These are phyloP conservation scores for Medicago lupulina DNA, from an alignment of 306 rosid species.

Conservation along the genomic window DNA sequence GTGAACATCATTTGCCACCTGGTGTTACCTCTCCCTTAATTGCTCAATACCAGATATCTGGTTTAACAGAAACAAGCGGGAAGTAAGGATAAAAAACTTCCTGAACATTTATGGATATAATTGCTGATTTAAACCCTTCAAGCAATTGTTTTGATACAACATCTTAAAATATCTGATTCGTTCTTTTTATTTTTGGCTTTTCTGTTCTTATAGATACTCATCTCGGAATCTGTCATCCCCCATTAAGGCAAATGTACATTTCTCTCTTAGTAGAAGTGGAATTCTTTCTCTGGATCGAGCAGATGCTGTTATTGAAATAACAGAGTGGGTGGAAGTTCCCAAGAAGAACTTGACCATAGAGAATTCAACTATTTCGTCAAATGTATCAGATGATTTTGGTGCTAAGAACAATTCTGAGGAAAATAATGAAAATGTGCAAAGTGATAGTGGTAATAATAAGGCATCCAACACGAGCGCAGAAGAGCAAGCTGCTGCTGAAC, in stretches of 20 bases:
- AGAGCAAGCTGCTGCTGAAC: slow-evolving; percentile 59
- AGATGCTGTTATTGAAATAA: slow-evolving; percentile 87
- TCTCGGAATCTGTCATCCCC: slow-evolving; percentile 88
- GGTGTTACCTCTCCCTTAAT: slow-evolving; percentile 71
- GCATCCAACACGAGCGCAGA: slow-evolving; percentile 56
- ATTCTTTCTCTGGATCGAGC: slow-evolving; percentile 89
- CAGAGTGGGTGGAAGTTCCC: slow-evolving; percentile 97
- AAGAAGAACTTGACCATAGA: slow-evolving; percentile 72
- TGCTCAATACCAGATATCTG: slow-evolving; percentile 77
- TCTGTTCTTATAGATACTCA: slow-evolving; percentile 67
- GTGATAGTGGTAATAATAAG: slow-evolving; percentile 56
- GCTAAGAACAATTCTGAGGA: slow-evolving; percentile 64
- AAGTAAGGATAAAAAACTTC: slow-evolving; percentile 67
- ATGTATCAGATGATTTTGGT: slow-evolving; percentile 63
- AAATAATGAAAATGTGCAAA: slow-evolving; percentile 55
- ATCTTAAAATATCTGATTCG: slow-evolving; percentile 35
- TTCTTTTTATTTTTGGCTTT: slow-evolving; percentile 25
- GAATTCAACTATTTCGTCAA: slow-evolving; percentile 75
- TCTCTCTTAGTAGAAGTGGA: slow-evolving; percentile 95
- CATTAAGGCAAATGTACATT: slow-evolving; percentile 84
- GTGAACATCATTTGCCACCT: slow-evolving; percentile 77
- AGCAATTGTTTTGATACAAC: slow-evolving; percentile 24
- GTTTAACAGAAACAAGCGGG: slow-evolving; percentile 78
- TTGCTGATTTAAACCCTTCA: slow-evolving; percentile 40
- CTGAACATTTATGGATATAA: slow-evolving; percentile 21